Conservation (phyloP, 2,329 filamentous ascomycete species). For the Blastomyces parvus region DNA sequence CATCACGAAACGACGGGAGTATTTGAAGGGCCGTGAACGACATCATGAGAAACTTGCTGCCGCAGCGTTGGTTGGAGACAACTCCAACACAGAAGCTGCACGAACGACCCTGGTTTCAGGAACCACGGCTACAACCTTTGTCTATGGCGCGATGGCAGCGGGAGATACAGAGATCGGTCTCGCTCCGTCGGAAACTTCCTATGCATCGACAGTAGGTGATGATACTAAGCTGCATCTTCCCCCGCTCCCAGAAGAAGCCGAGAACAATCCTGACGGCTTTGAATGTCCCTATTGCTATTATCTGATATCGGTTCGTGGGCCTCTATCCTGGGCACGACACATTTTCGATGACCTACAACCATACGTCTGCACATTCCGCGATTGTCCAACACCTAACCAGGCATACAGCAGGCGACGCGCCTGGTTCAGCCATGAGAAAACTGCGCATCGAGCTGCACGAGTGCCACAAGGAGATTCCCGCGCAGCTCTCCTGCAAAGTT, state of each 20-base stretch:
- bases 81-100: not conserved
- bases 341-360: conserved; percentile 33
- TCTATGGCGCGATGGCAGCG: not conserved
- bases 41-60: conserved; percentile 21
- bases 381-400: conserved; percentile 20
- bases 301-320: conserved; percentile 23
- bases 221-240: not conserved
- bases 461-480: not conserved
- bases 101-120: not conserved
- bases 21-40: conserved; percentile 31
- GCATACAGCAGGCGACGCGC: conserved; percentile 17
- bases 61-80: not conserved
- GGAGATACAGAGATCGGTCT: not conserved
- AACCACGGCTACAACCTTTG: not conserved
- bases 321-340: conserved; percentile 31
- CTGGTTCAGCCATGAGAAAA: conserved; percentile 15
- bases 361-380: conserved; percentile 28
- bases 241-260: not conserved
- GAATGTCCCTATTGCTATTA: conserved; percentile 36
- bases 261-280: conserved; percentile 17
- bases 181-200: not conserved
- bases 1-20: conserved; percentile 29
- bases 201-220: not conserved
- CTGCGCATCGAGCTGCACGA: not conserved
- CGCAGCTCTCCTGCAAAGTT: not conserved